Percentiles rank a stretch among this genome's conserved stretches.
Evolutionary conservation across 164 flowering plant species (phyloP).

Genomic region (Santalum album): DNA sequence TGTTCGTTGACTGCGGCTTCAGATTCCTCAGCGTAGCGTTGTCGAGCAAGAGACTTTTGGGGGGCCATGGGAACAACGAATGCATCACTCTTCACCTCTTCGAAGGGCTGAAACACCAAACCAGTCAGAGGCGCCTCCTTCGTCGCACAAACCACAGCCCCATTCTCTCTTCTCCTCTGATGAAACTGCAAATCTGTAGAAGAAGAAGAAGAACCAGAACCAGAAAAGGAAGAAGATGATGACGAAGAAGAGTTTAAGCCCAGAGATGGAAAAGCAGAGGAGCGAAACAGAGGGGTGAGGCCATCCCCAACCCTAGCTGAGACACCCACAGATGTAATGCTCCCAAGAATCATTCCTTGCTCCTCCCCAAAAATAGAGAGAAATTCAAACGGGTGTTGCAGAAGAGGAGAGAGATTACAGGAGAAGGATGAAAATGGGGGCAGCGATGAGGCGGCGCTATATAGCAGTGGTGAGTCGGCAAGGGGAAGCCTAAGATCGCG

Average conservation of each 20-base stretch:
- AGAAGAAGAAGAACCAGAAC: not conserved
- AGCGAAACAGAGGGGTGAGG: not conserved
- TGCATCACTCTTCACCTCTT: slow-evolving; percentile 24
- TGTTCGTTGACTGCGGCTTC: slow-evolving; percentile 32
- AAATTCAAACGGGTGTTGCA: not conserved
- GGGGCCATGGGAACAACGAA: slow-evolving; percentile 15
- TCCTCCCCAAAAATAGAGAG: not conserved
- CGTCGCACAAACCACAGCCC: not conserved
- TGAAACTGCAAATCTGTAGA: not conserved
- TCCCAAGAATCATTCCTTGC: slow-evolving; percentile 17
- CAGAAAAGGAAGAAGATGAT: not conserved
- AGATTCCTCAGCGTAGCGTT: slow-evolving; percentile 13
- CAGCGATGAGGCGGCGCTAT: not conserved
- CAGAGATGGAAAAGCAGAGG: not conserved
- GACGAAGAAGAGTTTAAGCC: not conserved
- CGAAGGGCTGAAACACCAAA: slow-evolving; percentile 25
- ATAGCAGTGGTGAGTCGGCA: not conserved
- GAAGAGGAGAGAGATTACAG: not conserved
- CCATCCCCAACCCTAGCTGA: slow-evolving; percentile 1
- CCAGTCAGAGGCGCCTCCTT: slow-evolving; percentile 8
- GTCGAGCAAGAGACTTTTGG: slow-evolving; percentile 26
- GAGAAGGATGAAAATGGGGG: not conserved
- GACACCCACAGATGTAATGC: slow-evolving; percentile 10
- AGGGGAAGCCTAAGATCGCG: not conserved
- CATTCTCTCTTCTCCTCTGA: not conserved